Evolutionary conservation across 331 rosid genomes (phyloP), one percentile per base, ranked within the genome.

Genomic region (Cydonia oblonga): DNA sequence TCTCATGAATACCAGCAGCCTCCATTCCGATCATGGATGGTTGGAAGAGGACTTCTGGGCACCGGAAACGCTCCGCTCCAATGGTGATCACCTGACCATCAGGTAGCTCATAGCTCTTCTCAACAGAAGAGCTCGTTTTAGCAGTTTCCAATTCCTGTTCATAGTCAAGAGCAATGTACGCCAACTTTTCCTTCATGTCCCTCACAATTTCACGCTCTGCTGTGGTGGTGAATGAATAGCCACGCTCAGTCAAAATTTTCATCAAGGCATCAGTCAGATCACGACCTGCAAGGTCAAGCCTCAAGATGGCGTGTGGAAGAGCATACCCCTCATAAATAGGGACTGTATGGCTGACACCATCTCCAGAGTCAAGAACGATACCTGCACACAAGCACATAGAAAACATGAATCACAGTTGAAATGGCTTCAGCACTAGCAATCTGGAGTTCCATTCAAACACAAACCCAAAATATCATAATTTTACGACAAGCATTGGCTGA

Each of bases 11-110:
- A 62, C 84, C 84, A 44, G 79, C 81, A 68, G 84, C 81, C 70
- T 81, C 84, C 84, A 81, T 81, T 40, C 84, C 84, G 13, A 81
- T 81, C 84, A 81, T 81, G 75, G 84, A 81, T 53, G 84, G 84
- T 66, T 81, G 84, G 84, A 81, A 81, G 59, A 81, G 81, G 63
- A 81, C 84, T 73, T 81, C 81, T 9, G 84, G 84, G 76, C 84
- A 81, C 38, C 84, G 54, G 79, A 81, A 81, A 40, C 84, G 81
- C 72, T 81, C 84, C 7, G 81, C 79, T 7, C 84, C 84, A 6
- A 81, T 81, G 75, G 84, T 81, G 60, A 81, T 81, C 72, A 81
- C 84, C 76, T 81, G 84, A 71, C 84, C 84, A 54, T 81, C 84
- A 22, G 84, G 84, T 42, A 81, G 61, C 57, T 81, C 84, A 20